Evolutionary conservation across 2,329 filamentous ascomycete genomes (phyloP), one percentile per base, ranked within the genome.

Genomic region (Aspergillus sp.): DNA sequence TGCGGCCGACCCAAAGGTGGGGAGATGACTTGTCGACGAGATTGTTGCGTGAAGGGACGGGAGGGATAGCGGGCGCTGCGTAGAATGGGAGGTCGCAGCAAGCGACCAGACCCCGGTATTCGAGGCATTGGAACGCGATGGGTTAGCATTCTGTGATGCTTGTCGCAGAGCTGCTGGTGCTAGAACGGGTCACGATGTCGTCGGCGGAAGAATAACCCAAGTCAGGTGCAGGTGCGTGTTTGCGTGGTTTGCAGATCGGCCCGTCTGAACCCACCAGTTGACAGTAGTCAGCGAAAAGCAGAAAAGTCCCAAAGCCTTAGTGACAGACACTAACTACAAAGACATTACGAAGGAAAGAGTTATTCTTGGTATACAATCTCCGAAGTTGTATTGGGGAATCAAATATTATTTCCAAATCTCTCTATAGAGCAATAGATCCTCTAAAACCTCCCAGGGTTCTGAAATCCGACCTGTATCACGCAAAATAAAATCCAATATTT

Each of bases 11-110:
- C 76, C 52, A 76, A 71, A n/a, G 78, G 73, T 55, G 77, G 71
- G 47, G 83, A 77, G 65, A 86, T 71, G 62, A 86, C 78, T 54
- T 83, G 80, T 51, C 83, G 80, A 44, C 78, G 80, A 38, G 81
- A 78, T 66, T 82, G 84, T 63, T 84, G 82, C 15, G 86, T 87
- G 74, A 89, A 89, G 38, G 79, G 80, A 27, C 61, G 61, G 83
- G 69, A 66, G 39, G 68, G 66, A 38, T 68, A 66, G 32, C 59
- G 62, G 23, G 60, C 44, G 42, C 50, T 55, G 6, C 54, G 59
- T 63, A 36, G 5, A 32, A 73, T 74, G 2, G 74, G 76, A 15
- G 76, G 73, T 17, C 74, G 70, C 23, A 77, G 65, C 27, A 74
- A 76, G 39, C 76, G 75, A n/a, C 67, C 58, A 39, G 73, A 66